These are phyloP conservation scores for Pleomassaria siparia DNA, from an alignment of 2,329 filamentous ascomycete species.

Conservation along the genomic window DNA sequence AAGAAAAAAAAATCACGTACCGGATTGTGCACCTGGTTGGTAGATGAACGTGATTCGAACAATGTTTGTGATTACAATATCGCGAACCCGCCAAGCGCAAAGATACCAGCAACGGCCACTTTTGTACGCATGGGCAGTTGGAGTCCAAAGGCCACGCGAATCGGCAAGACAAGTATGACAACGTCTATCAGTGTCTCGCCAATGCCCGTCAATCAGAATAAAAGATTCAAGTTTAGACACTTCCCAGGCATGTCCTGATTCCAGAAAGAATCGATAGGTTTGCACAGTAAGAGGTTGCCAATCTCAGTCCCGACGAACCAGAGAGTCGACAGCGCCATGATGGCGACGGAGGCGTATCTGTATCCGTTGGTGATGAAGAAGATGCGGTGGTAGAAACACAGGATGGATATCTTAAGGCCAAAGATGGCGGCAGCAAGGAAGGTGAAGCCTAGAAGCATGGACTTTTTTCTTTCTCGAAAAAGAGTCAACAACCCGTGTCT, in stretches of 20 bases:
- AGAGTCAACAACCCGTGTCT: background rate
- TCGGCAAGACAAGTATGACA: constrained; percentile 8
- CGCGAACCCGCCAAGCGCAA: constrained; percentile 10
- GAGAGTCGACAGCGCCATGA: constrained; percentile 2
- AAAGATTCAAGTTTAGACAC: background rate
- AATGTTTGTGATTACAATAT: constrained; percentile 8
- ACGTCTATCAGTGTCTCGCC: constrained; percentile 6
- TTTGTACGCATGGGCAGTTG: constrained; percentile 7
- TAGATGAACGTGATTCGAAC: constrained; percentile 5
- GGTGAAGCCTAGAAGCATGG: background rate
- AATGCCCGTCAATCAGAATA: constrained; percentile 1
- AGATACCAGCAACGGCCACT: constrained; percentile 8
- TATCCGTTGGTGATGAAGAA: constrained; percentile 9
- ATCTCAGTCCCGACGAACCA: constrained; percentile 5
- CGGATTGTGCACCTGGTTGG: background rate
- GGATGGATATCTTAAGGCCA: constrained; percentile 16
- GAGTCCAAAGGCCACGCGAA: constrained; percentile 3
- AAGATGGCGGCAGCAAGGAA: background rate
- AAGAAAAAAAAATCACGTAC: background rate
- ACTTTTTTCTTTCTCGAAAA: background rate
- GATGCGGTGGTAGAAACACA: constrained; percentile 20
- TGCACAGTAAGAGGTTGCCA: background rate
- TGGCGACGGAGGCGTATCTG: background rate
- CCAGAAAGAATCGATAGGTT: constrained; percentile 5
- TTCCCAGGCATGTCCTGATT: background rate